Evolutionary conservation across 75 land plant genomes (phyloP), one percentile per base, ranked within the genome.

Genomic region (Adiantum capillusveneris): DNA sequence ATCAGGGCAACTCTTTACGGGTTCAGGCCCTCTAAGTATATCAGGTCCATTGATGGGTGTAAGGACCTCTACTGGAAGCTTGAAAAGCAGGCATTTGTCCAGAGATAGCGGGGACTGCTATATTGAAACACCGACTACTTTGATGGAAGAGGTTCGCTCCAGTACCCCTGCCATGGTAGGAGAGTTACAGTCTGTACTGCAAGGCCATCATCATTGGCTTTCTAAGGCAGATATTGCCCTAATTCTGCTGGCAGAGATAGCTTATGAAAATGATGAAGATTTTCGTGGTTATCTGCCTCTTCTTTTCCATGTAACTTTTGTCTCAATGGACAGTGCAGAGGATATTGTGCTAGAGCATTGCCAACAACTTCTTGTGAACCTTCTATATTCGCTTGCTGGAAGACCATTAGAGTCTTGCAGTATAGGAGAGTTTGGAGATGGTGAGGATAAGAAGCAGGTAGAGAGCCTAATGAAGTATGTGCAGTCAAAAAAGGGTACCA

Each of bases 261-360:
- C 97, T 12, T 95, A 95, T 74, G 99, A 95, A 59, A 95, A 95
- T 59, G 99, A 95, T 73, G 99, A 95, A 57, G 99, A 95, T 68
- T 95, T 95, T 56, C 87, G 99, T n/a, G 88, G 88, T 53, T 83
- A 95, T 68, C 77, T 95, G 60, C 96, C 99, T 26, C 56, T 95
- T 58, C 79, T 95, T 31, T 95, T 95, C 59, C 99, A 95, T 74
- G 99, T 95, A 6, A 90, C 86, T n/a, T 95, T 91, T 75, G 99
- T 95, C 42, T 95, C 96, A 16, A 95, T 95, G 99, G 99, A 95
- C 67, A 95, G 99, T 72, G 90, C 99, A 30, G 99, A 95, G 41
- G 99, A 95, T 62, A 87, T 95, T 57, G 99, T 95, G 11, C 79
- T 95, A 21, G 84, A 87, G 64, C 99, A 95, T 75, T 95, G 97